Conservation (phyloP, 192 early-diverging fungal genomes). For the Pecoramyces ruminantium region DNA sequence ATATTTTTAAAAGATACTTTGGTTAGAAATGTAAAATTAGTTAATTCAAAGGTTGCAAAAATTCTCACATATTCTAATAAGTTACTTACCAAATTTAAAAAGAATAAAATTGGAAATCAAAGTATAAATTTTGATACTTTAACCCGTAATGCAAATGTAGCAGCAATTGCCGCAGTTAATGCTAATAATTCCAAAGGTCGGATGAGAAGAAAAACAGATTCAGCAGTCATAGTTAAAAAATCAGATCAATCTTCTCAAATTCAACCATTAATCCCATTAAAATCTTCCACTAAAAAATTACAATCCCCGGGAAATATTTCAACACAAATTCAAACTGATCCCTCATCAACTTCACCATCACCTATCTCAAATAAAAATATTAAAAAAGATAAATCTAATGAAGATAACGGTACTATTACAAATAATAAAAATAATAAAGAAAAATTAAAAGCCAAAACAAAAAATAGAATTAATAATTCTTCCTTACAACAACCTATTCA, state of each 20-base stretch:
- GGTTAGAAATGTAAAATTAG: background rate
- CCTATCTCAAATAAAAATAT: background rate
- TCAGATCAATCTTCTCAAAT: background rate
- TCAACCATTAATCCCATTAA: no score
- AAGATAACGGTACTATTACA: no score
- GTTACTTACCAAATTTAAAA: background rate
- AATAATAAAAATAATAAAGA: no score
- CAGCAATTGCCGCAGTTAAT: background rate
- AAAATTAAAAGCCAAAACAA: no score
- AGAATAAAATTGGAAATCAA: background rate
- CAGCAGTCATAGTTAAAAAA: background rate
- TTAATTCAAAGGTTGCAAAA: background rate
- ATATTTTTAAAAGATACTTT: background rate
- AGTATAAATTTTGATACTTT: background rate
- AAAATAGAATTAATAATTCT: no score
- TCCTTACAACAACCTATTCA: no score
- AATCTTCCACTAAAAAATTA: background rate
- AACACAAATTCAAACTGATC: no score
- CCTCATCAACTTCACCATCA: background rate
- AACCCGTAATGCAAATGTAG: no score
- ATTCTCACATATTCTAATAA: background rate
- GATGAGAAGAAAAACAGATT: background rate
- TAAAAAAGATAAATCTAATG: background rate
- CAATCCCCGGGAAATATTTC: background rate
- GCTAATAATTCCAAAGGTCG: background rate